Percentiles rank a stretch among this genome's conserved stretches.
phyloP scores from a whole-genome alignment of 2,329 filamentous ascomycete species.

The Colletotrichum lindemuthianum region DNA sequence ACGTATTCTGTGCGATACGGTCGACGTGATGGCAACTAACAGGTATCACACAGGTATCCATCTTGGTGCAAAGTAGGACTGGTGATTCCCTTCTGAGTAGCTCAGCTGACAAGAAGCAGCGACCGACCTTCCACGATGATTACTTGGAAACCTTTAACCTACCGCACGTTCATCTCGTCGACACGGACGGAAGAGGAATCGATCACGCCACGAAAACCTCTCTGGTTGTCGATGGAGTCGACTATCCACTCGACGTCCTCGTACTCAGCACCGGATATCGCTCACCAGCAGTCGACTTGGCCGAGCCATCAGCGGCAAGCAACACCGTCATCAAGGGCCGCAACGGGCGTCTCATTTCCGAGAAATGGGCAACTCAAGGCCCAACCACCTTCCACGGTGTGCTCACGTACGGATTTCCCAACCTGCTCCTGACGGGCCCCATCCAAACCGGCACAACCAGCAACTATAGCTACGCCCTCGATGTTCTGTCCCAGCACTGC shows the following conservation, averaged over 20 bases:
- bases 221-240: conserved; percentile 56
- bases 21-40: too few relatives aligned
- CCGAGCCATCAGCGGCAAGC: conserved; percentile 37
- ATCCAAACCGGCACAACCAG: conserved; percentile 51
- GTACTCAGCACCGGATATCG: conserved; percentile 51
- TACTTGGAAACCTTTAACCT: conserved; percentile 69
- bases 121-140: conserved; percentile 69
- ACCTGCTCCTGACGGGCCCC: conserved; percentile 59
- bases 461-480: conserved; percentile 51
- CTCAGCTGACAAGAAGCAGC: conserved; percentile 35
- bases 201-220: conserved; percentile 55
- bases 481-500: conserved; percentile 51
- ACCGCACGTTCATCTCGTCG: conserved; percentile 66
- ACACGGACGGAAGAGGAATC: conserved; percentile 66
- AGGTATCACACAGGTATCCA: conserved; percentile 39
- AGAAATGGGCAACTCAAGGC: conserved; percentile 54
- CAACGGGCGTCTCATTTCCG: conserved; percentile 52
- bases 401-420: conserved; percentile 60
- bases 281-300: conserved; percentile 45
- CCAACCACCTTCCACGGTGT: conserved; percentile 63
- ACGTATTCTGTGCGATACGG: conserved; percentile 40
- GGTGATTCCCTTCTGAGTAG: too few relatives aligned
- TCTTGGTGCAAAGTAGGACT: conserved; percentile 63
- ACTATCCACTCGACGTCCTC: conserved; percentile 57
- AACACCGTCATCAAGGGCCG: conserved; percentile 52